Percentiles rank a stretch among this genome's conserved stretches.
phyloP scores from a whole-genome alignment of 768 basidiomycete genomes.

The Neoboletus brunneissimus region DNA sequence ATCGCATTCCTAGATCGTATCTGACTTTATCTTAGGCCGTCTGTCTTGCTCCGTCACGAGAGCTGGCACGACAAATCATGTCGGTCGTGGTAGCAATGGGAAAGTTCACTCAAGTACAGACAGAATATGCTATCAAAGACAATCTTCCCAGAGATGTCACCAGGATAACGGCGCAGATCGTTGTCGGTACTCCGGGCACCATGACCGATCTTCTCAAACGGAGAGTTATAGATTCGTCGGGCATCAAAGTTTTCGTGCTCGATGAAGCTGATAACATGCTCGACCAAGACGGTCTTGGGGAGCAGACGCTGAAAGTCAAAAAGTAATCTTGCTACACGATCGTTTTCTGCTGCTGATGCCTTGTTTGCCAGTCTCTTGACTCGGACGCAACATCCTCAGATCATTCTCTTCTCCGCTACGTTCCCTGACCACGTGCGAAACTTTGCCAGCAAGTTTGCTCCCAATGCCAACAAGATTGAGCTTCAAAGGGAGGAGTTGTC shows the following conservation, averaged over 20 bases:
- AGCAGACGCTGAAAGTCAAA: constrained; percentile 91
- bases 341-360: constrained; percentile 13
- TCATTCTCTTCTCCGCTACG: constrained; percentile 96
- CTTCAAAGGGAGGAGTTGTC: constrained; percentile 91
- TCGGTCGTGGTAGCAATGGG: constrained; percentile 92
- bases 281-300: constrained; percentile 89
- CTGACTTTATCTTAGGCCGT: constrained; percentile 59
- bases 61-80: constrained; percentile 97
- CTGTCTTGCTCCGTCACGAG: constrained; percentile 96
- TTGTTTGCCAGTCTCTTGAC: constrained; percentile 51
- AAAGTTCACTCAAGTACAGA: constrained; percentile 89
- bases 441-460: constrained; percentile 94
- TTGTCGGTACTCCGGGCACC: constrained; percentile 96
- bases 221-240: constrained; percentile 72
- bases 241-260: constrained; percentile 89
- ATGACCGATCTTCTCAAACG: constrained; percentile 82
- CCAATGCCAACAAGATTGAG: constrained; percentile 93
- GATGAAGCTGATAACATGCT: constrained; percentile 99
- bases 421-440: constrained; percentile 90
- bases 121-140: constrained; percentile 94
- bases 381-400: constrained; percentile 60
- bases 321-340: constrained; percentile 54
- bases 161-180: constrained; percentile 79
- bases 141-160: constrained; percentile 63
- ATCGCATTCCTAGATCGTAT: not conserved